Conservation (phyloP, 2,329 filamentous ascomycete genomes). For the Fonsecaea nubica region DNA sequence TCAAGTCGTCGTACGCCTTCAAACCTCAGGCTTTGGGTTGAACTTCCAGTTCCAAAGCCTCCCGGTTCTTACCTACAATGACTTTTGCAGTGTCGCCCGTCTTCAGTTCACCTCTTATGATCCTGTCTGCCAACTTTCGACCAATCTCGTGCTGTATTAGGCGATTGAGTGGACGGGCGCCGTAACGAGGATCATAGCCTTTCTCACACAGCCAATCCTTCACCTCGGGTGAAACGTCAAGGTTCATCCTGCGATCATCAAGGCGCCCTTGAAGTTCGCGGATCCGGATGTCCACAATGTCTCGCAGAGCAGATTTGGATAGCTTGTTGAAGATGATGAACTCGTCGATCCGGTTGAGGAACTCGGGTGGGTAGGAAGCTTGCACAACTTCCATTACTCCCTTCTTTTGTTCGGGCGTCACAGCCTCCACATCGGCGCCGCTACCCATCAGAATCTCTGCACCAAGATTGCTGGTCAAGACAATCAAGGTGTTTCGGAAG, state of each 20-base stretch:
- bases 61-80: conserved; percentile 40
- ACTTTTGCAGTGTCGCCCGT: conserved; percentile 76
- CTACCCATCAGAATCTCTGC: conserved; percentile 86
- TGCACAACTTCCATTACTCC: conserved; percentile 90
- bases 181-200: conserved; percentile 90
- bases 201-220: conserved; percentile 86
- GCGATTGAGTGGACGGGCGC: conserved; percentile 87
- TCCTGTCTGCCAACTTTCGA: conserved; percentile 86
- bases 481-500: conserved; percentile 95
- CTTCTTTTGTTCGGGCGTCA: conserved; percentile 74
- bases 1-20: not conserved
- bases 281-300: conserved; percentile 92
- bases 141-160: conserved; percentile 89
- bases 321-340: conserved; percentile 96
- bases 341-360: conserved; percentile 94
- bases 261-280: conserved; percentile 82
- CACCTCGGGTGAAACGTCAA: conserved; percentile 73
- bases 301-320: conserved; percentile 75
- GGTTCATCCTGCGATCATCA: conserved; percentile 80
- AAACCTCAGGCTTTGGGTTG: not conserved
- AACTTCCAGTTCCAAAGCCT: conserved; percentile 21
- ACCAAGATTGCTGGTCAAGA: conserved; percentile 93
- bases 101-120: conserved; percentile 83
- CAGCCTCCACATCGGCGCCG: conserved; percentile 66
- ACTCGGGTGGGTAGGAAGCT: conserved; percentile 80